Conservation (phyloP, 495 filamentous ascomycete genomes). For the Lentithecium fluviatile region DNA sequence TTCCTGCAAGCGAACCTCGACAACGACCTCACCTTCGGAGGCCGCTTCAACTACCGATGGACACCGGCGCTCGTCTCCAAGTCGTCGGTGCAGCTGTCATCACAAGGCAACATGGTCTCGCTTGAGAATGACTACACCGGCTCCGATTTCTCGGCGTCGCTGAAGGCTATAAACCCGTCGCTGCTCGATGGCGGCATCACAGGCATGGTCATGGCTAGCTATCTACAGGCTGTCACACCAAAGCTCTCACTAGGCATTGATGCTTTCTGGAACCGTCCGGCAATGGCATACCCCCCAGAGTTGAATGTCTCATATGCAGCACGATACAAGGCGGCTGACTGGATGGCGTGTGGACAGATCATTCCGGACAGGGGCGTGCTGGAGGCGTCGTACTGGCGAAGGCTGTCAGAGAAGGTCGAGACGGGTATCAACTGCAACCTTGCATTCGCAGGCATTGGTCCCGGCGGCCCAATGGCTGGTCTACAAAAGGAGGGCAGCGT, state of each 20-base stretch:
- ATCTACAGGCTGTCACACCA: conserved; percentile 89
- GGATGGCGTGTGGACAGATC: conserved; percentile 84
- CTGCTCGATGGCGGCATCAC: conserved; percentile 86
- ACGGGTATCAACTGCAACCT: conserved; percentile 94
- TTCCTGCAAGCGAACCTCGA: conserved; percentile 95
- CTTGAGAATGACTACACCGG: conserved; percentile 94
- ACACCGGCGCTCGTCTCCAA: conserved; percentile 73
- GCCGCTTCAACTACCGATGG: conserved; percentile 90
- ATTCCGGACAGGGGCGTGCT: conserved; percentile 74
- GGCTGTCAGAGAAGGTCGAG: conserved; percentile 90
- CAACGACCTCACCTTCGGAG: conserved; percentile 77
- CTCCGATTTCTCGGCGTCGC: conserved; percentile 81
- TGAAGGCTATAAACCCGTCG: conserved; percentile 94
- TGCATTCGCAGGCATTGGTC: conserved; percentile 67
- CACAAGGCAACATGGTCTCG: conserved; percentile 74
- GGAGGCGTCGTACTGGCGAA: conserved; percentile 92
- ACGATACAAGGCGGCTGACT: conserved; percentile 84
- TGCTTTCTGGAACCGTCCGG: conserved; percentile 85
- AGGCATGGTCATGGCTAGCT: conserved; percentile 91
- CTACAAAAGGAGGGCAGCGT: conserved; percentile 81
- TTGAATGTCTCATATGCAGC: conserved; percentile 82
- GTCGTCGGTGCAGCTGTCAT: conserved; percentile 75
- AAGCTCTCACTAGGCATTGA: conserved; percentile 86
- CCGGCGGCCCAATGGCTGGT: conserved; percentile 48
- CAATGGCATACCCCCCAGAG: conserved; percentile 75